Evolutionary conservation across 108 stramenopile species (phyloP), one percentile per base, ranked within the genome.

Genomic region (Skeletonema marinoi): DNA sequence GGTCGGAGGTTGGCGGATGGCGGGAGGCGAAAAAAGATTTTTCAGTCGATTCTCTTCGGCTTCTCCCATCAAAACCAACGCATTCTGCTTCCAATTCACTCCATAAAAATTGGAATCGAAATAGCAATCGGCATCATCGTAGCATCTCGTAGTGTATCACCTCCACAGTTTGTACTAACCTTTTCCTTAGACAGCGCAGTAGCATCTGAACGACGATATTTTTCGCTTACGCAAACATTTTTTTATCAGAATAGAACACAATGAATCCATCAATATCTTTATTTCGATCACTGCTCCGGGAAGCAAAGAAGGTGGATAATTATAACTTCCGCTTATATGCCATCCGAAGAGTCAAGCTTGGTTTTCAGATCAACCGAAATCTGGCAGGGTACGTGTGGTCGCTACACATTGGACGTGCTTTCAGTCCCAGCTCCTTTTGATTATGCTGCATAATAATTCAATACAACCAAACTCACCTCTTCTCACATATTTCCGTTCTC

Each of bases 311-410:
- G 59, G 74, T 96, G 60, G 82, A 86, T 36, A 92, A 96, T 74
- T 96, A 96, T 78, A 96, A 96, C 64, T 96, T 96, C 71, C 87
- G 94, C 48, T 36, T 59, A 48, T 93, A 90, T 70, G 88, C 92
- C 6, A 41, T 90, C 12, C 80, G 95, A 54, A 60, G 95, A 32
- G 89, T 93, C 31, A 86, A 84, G 70, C 64, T 83, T 29, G 93
- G 93, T 21, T 96, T 96, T 80, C 66, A 80, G 17, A 68, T 78
- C 44, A 91, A 90, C 71, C 84, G 88, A 36, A 21, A 65, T 60
- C 71, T 90, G 77, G 69, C 85, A 69, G 92, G 94, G 92, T 95
- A 68, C 62, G 93, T 71, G 17, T 4, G 8, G 46, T 73, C 31
- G 51, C 17, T 16, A 54, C 21, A 65, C 35, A 30, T 54, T 16